phyloP scores from a whole-genome alignment of 1,284 basidiomycete genomes.

The Stygiomarasmius scandens region DNA sequence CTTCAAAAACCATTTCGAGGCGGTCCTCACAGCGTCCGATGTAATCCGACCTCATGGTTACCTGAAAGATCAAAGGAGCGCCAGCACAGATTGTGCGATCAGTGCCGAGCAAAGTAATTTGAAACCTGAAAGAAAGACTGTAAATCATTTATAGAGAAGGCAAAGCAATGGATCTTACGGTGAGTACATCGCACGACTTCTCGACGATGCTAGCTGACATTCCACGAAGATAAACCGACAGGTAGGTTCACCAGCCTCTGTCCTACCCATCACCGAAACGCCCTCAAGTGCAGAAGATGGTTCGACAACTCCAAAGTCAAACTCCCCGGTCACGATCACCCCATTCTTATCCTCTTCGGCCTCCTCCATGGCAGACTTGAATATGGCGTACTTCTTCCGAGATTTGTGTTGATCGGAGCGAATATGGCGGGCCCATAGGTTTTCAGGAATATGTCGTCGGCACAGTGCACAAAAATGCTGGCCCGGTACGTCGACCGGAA shows the following conservation, averaged over 20 bases:
- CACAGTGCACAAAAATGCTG: constrained; percentile 43
- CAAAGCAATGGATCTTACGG: constrained; percentile 30
- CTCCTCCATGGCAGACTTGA: constrained; percentile 26
- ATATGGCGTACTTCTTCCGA: constrained; percentile 13
- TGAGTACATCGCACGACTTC: constrained; percentile 27
- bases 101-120: constrained; percentile 21
- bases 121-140: constrained; percentile 29
- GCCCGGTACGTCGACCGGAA: constrained; percentile 26
- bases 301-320: constrained; percentile 41
- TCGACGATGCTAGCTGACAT: constrained; percentile 37
- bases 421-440: constrained; percentile 37
- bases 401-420: constrained; percentile 29
- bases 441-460: constrained; percentile 31
- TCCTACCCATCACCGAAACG: constrained; percentile 18
- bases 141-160: neutral
- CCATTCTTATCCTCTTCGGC: constrained; percentile 37
- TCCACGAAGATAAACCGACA: constrained; percentile 34
- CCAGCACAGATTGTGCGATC: constrained; percentile 28
- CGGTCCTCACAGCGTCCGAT: constrained; percentile 54
- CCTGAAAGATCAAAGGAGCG: constrained; percentile 28
- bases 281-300: constrained; percentile 28
- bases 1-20: constrained; percentile 44
- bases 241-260: constrained; percentile 33
- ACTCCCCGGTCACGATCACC: constrained; percentile 28
- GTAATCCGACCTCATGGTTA: constrained; percentile 38